Percentiles rank a stretch among this genome's conserved stretches.
phyloP scores from a whole-genome alignment of 345 rosid genomes.

The Syzygium grande region DNA sequence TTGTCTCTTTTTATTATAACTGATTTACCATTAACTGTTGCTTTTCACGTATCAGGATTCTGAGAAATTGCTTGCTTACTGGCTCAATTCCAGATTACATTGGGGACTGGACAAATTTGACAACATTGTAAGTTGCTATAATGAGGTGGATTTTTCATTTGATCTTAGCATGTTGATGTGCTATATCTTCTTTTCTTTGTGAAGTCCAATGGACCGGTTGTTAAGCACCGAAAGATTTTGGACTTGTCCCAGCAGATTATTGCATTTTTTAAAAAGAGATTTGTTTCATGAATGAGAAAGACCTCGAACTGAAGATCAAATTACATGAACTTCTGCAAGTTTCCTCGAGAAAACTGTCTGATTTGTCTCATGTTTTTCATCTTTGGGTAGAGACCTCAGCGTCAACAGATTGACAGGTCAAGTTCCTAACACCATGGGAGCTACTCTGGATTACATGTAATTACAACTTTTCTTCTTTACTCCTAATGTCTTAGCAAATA shows the following conservation, averaged over 20 bases:
- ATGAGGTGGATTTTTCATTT: background rate
- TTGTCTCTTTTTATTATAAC: background rate
- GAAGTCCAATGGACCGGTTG: background rate
- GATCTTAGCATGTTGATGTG: background rate
- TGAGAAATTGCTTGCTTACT: slow-evolving; percentile 52
- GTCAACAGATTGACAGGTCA: slow-evolving; percentile 52
- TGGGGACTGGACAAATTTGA: slow-evolving; percentile 21
- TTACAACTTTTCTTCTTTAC: background rate
- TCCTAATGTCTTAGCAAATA: background rate
- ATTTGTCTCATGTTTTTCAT: background rate
- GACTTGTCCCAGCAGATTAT: background rate
- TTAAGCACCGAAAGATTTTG: background rate
- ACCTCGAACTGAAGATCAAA: background rate
- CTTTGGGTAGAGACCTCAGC: slow-evolving; percentile 59
- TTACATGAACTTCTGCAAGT: background rate
- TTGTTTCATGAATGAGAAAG: background rate
- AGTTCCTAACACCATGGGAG: slow-evolving; percentile 27
- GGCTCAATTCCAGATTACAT: slow-evolving; percentile 39
- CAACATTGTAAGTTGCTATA: slow-evolving; percentile 42
- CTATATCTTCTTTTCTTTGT: background rate
- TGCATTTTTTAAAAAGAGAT: background rate
- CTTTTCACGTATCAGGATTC: slow-evolving; percentile 27
- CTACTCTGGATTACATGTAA: slow-evolving; percentile 32
- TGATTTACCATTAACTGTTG: background rate
- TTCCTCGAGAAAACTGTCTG: background rate